Percentiles rank a stretch among this genome's conserved stretches.
Conservation (phyloP, 2,329 filamentous ascomycete species). For the Trichoderma atrobrunneum region DNA sequence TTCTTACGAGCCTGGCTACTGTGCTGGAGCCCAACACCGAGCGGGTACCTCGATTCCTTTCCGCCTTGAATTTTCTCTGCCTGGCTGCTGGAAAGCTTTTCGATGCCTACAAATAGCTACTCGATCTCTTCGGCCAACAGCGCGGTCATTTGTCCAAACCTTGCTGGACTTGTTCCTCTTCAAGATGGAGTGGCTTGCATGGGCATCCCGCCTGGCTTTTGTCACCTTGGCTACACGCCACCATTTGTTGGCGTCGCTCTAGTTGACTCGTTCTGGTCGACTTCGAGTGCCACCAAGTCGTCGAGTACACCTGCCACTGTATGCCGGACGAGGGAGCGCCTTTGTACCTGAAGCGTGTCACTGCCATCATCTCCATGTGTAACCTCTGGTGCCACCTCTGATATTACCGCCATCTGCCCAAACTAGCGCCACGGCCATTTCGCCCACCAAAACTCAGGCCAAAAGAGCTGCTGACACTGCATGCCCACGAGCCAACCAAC, state of each 20-base stretch:
- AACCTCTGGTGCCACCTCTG: neutral
- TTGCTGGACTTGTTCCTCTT: neutral
- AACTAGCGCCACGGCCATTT: neutral
- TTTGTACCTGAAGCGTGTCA: neutral
- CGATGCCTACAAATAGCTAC: neutral
- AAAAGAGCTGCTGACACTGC: slow-evolving; percentile 7
- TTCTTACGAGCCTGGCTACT: neutral
- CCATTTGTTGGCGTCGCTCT: neutral
- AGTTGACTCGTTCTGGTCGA: too few relatives aligned
- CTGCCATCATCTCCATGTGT: neutral
- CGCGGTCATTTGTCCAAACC: neutral
- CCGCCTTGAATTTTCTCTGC: neutral
- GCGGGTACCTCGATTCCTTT: neutral
- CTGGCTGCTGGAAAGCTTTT: neutral
- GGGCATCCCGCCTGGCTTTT: neutral
- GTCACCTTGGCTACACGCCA: neutral
- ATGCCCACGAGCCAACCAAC: neutral
- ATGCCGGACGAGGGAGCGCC: neutral
- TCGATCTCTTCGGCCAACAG: neutral
- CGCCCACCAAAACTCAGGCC: neutral
- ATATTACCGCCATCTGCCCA: neutral
- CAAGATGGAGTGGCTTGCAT: neutral
- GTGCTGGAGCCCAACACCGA: neutral
- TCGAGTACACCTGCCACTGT: neutral
- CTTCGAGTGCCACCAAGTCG: neutral